phyloP scores from a whole-genome alignment of 2,329 filamentous ascomycete species.

The Exophiala oligosperma region DNA sequence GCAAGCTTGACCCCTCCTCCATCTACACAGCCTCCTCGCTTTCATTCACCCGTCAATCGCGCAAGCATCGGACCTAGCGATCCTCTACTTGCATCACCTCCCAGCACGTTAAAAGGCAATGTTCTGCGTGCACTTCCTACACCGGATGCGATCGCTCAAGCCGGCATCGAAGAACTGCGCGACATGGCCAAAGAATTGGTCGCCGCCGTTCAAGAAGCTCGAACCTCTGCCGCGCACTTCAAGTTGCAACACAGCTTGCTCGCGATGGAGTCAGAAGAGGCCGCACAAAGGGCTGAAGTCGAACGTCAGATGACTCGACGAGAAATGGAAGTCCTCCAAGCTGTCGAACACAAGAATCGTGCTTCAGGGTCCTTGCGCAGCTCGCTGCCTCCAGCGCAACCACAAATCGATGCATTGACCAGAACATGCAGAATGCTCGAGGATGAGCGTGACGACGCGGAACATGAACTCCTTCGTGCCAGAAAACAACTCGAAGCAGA shows the following conservation, averaged over 20 bases:
- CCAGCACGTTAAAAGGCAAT: slow-evolving; percentile 45
- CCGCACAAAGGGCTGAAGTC: slow-evolving; percentile 81
- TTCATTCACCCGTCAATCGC: slow-evolving; percentile 22
- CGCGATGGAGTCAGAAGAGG: slow-evolving; percentile 78
- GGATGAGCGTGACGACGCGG: slow-evolving; percentile 57
- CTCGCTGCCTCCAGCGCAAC: slow-evolving; percentile 43
- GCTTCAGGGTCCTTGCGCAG: slow-evolving; percentile 45
- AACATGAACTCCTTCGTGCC: slow-evolving; percentile 66
- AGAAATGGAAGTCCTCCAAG: slow-evolving; percentile 81
- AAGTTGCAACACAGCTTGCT: slow-evolving; percentile 87
- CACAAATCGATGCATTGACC: slow-evolving; percentile 61
- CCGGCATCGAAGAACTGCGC: slow-evolving; percentile 54
- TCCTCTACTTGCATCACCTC: slow-evolving; percentile 43
- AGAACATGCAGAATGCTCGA: slow-evolving; percentile 65
- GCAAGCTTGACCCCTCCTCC: slow-evolving; percentile 27
- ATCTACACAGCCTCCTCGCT: slow-evolving; percentile 26
- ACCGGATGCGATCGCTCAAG: slow-evolving; percentile 52
- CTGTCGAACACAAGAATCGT: slow-evolving; percentile 62
- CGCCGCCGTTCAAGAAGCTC: slow-evolving; percentile 60
- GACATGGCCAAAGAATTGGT: slow-evolving; percentile 56
- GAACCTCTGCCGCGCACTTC: slow-evolving; percentile 85
- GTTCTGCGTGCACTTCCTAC: slow-evolving; percentile 48
- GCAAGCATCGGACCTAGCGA: slow-evolving; percentile 8
- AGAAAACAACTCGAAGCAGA: slow-evolving; percentile 78
- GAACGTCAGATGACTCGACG: slow-evolving; percentile 89